These are phyloP conservation scores for Telfairia occidentalis DNA, from an alignment of 331 rosid genomes.

Conservation along the genomic window DNA sequence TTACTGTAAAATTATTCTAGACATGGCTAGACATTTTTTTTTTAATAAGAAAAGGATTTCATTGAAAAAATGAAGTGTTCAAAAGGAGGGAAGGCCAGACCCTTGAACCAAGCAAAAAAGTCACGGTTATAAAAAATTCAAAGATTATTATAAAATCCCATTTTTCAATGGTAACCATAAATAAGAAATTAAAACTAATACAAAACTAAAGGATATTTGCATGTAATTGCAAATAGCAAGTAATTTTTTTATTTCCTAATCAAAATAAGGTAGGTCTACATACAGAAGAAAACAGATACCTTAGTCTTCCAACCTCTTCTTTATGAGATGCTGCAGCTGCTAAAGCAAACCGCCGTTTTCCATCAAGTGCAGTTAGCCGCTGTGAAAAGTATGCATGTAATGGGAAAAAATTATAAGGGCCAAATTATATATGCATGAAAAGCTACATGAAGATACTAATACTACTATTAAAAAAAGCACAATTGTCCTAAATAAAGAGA, in stretches of 20 bases:
- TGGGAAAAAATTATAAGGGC: neutral
- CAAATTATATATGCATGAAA: neutral
- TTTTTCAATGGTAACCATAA: neutral
- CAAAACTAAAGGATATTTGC: neutral
- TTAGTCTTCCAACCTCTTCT: conserved; percentile 92
- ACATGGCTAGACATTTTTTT: neutral
- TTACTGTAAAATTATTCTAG: neutral
- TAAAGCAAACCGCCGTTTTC: conserved; percentile 87
- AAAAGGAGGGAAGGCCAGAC: neutral
- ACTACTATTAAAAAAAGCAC: neutral
- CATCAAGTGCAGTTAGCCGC: conserved; percentile 97
- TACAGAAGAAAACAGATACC: conserved; percentile 34
- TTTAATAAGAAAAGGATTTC: neutral
- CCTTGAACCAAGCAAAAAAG: neutral
- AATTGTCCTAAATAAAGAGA: neutral
- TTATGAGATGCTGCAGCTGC: conserved; percentile 93
- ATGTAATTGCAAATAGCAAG: neutral
- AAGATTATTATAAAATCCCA: neutral
- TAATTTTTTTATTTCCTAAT: neutral
- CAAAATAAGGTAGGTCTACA: neutral
- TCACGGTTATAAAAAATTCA: neutral
- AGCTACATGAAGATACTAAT: neutral
- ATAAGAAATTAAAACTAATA: neutral
- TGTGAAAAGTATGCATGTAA: conserved; percentile 18
- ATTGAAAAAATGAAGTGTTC: neutral